Conservation (phyloP, 306 rosid species). For the Cotoneaster glaucophyllus region DNA sequence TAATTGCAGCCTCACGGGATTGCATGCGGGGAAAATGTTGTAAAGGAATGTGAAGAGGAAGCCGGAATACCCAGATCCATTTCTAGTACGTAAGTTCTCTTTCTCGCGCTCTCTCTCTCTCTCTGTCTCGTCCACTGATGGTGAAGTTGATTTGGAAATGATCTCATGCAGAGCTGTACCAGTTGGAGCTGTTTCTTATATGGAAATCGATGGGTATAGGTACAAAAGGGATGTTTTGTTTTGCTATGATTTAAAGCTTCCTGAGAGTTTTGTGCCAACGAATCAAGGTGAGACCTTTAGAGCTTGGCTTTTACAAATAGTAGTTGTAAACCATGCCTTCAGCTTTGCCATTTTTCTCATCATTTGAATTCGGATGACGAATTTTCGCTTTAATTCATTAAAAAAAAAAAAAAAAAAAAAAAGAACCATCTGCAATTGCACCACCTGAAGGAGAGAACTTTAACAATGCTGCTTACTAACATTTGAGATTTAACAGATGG, state of each 20-base stretch:
- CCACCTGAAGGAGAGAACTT: not conserved
- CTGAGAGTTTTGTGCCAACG: conserved; percentile 58
- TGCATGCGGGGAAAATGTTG: conserved; percentile 63
- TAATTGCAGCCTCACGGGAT: conserved; percentile 71
- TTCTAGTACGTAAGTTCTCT: conserved; percentile 42
- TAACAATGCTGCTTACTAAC: too few species aligned
- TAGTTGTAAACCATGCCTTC: conserved; percentile 4
- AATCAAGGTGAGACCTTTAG: conserved; percentile 50
- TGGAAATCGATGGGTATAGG: conserved; percentile 69
- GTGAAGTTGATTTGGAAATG: conserved; percentile 2
- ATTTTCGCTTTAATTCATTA: not conserved
- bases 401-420: not conserved
- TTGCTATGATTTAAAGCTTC: conserved; percentile 87
- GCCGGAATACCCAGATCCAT: conserved; percentile 85
- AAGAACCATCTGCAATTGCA: too few species aligned
- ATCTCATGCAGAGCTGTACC: conserved; percentile 55
- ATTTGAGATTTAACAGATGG: conserved; percentile 43
- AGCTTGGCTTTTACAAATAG: not conserved
- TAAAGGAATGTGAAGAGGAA: conserved; percentile 93
- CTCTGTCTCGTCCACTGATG: not conserved
- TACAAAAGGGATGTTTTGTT: conserved; percentile 72
- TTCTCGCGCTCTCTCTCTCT: not conserved
- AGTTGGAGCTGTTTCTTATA: conserved; percentile 72
- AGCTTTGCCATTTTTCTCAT: not conserved
- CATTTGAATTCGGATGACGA: too few species aligned